These are phyloP conservation scores for Sugiyamaella qingdaonensis DNA, from an alignment of 805 yeast species.

Conservation along the genomic window DNA sequence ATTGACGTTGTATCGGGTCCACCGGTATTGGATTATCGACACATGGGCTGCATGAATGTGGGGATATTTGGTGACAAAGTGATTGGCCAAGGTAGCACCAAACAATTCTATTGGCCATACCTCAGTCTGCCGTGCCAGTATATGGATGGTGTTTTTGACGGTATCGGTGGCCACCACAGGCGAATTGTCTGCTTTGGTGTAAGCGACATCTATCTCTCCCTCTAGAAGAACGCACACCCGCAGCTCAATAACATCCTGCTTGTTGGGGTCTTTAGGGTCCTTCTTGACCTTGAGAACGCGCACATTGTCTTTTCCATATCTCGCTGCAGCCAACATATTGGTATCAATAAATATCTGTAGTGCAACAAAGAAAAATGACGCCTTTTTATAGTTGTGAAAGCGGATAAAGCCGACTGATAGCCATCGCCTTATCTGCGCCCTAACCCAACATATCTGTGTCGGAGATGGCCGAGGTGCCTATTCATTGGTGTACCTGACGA, in stretches of 20 bases:
- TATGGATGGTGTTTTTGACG: constrained; percentile 79
- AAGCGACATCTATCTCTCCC: constrained; percentile 76
- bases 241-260: constrained; percentile 82
- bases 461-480: too few species aligned
- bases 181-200: constrained; percentile 83
- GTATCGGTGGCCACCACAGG: constrained; percentile 94
- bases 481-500: too few species aligned
- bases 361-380: too few species aligned
- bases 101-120: constrained; percentile 90
- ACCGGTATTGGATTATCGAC: constrained; percentile 64
- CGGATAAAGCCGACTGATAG: too few species aligned
- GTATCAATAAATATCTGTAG: too few species aligned
- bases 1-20: constrained; percentile 72
- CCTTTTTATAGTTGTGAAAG: too few species aligned
- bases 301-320: constrained; percentile 91
- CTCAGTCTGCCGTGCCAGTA: constrained; percentile 76
- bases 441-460: too few species aligned
- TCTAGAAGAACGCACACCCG: constrained; percentile 69
- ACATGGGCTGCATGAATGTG: constrained; percentile 74
- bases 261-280: constrained; percentile 64
- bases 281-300: constrained; percentile 85
- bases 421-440: too few species aligned
- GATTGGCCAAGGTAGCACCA: constrained; percentile 79
- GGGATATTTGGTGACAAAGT: constrained; percentile 69
- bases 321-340: constrained; percentile 35